Percentiles rank a stretch among this genome's conserved stretches.
These are phyloP conservation scores for Hericium coralloides DNA, from an alignment of 768 basidiomycete species.

Conservation along the genomic window DNA sequence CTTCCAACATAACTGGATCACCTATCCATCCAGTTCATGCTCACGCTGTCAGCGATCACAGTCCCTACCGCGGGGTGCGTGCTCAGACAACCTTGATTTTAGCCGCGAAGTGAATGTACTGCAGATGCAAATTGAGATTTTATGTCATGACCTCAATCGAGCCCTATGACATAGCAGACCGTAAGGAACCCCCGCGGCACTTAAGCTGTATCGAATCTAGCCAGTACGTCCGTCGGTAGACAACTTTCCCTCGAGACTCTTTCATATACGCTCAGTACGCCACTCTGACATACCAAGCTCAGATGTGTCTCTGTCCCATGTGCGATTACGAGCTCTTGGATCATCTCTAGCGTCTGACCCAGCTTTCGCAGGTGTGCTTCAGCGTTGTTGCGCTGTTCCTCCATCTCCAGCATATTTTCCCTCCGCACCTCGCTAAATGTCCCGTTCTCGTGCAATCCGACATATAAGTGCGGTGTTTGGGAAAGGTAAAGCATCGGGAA, in stretches of 20 bases:
- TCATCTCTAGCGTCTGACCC: slow-evolving; percentile 1
- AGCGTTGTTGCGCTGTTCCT: neutral
- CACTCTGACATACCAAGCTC: neutral
- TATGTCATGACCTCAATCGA: too few relatives aligned
- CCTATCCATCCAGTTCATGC: too few relatives aligned
- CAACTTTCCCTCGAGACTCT: neutral
- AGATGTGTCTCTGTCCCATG: neutral
- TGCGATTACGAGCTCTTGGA: neutral
- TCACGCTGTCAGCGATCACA: too few relatives aligned
- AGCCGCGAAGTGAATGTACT: too few relatives aligned
- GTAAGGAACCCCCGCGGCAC: too few relatives aligned
- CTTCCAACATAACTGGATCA: too few relatives aligned
- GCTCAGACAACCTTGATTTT: too few relatives aligned
- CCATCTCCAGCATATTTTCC: neutral
- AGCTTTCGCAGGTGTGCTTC: slow-evolving; percentile 19
- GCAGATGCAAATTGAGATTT: too few relatives aligned
- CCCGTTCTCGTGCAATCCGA: neutral
- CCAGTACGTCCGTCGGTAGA: neutral
- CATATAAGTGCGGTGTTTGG: neutral
- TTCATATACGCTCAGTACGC: neutral
- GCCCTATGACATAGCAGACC: too few relatives aligned
- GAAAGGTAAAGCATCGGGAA: slow-evolving; percentile 47
- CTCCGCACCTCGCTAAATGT: neutral
- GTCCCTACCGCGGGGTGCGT: too few relatives aligned
- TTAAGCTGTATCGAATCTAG: too few relatives aligned